Conservation (phyloP, 176 grass and related monocot species). For the Oryza glaberrima region DNA sequence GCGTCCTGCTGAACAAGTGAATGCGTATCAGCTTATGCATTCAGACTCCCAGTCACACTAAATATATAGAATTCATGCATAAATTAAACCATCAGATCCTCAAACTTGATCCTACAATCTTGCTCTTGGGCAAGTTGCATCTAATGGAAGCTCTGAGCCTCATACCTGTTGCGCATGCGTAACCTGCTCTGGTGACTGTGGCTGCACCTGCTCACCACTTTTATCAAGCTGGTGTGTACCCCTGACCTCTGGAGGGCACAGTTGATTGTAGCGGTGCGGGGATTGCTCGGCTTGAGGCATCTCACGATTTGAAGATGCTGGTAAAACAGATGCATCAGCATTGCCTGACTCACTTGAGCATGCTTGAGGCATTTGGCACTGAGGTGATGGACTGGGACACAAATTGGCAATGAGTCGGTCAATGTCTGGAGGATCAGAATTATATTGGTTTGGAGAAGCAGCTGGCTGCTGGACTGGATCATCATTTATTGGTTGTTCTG, state of each 20-base stretch:
- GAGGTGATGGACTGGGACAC: constrained; percentile 30
- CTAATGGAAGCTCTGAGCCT: not conserved
- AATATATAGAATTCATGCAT: constrained; percentile 12
- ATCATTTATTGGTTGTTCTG: constrained; percentile 26
- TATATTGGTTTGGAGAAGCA: constrained; percentile 19
- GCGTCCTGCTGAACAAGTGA: constrained; percentile 34
- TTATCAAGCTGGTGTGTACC: constrained; percentile 10
- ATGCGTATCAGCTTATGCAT: constrained; percentile 11
- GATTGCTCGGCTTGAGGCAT: constrained; percentile 20
- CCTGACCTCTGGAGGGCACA: constrained; percentile 22
- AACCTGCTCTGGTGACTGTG: constrained; percentile 30
- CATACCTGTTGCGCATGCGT: constrained; percentile 25
- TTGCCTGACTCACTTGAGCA: constrained; percentile 19
- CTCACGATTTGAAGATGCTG: constrained; percentile 14
- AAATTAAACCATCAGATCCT: constrained; percentile 12
- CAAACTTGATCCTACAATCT: not conserved
- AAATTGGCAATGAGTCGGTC: constrained; percentile 38
- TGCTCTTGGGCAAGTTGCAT: not conserved
- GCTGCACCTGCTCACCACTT: constrained; percentile 25
- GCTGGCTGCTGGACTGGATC: constrained; percentile 36
- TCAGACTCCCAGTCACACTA: not conserved
- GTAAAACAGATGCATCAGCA: constrained; percentile 5
- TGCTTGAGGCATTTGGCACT: constrained; percentile 29
- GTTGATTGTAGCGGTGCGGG: constrained; percentile 15
- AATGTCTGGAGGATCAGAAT: constrained; percentile 40